These are phyloP conservation scores for Aspergillus sp. DNA, from an alignment of 2,329 filamentous ascomycete genomes.

Conservation along the genomic window DNA sequence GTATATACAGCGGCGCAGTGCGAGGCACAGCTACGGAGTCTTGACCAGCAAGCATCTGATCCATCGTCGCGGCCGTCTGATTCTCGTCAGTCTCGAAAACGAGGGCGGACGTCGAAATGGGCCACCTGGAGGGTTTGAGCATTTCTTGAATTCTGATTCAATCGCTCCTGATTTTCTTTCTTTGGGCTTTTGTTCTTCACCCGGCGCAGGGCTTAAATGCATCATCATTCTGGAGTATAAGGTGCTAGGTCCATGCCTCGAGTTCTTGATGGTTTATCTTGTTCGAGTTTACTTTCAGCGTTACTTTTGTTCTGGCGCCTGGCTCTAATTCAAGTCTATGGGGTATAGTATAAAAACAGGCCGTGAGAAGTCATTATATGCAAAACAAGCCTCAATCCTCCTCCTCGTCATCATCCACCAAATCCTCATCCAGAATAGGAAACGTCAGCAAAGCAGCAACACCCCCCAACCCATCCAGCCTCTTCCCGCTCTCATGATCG, in stretches of 20 bases:
- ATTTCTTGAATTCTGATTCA: not conserved
- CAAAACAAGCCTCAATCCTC: not conserved
- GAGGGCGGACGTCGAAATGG: not conserved
- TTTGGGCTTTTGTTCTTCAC: no score
- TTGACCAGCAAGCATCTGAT: not conserved
- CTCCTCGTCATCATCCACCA: conserved; percentile 48
- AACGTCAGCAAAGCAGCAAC: conserved; percentile 88
- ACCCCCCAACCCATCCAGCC: conserved; percentile 72
- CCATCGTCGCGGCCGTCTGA: not conserved
- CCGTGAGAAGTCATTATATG: no score
- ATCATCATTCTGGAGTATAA: no score
- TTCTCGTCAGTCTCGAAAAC: not conserved
- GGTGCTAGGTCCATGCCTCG: no score
- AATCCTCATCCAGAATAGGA: conserved; percentile 71
- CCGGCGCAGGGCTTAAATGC: no score
- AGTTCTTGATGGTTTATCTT: no score
- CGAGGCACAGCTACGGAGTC: not conserved
- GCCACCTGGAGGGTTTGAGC: not conserved
- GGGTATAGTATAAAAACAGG: no score
- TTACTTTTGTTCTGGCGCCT: no score
- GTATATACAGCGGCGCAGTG: not conserved
- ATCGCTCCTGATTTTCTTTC: no score
- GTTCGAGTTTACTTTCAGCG: no score
- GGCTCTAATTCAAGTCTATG: no score
- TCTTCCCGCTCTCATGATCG: conserved; percentile 84